Conservation (phyloP, 2,329 filamentous ascomycete species). For the Chrysoporthe cubensis region DNA sequence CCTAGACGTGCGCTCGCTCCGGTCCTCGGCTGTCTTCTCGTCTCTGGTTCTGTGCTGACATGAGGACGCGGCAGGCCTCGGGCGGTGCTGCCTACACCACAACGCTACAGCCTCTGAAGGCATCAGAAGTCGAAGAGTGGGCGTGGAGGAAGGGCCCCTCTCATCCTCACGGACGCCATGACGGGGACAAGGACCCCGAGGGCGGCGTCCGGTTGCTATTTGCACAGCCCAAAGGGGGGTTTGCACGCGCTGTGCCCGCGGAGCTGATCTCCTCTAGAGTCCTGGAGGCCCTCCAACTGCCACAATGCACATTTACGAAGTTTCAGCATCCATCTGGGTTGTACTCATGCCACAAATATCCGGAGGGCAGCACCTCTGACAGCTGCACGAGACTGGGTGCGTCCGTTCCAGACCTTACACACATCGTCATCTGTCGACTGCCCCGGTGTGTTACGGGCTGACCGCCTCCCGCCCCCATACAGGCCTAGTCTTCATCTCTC, state of each 20-base stretch:
- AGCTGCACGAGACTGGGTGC: conserved; percentile 6
- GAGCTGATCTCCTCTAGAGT: not conserved
- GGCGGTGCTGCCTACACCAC: not conserved
- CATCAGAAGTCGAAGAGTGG: conserved; percentile 7
- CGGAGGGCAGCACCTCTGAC: conserved; percentile 3
- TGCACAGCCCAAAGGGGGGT: not conserved
- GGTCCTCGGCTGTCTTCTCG: not conserved
- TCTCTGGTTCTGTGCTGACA: not conserved
- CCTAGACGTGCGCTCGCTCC: not conserved
- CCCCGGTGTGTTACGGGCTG: not conserved
- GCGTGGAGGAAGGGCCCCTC: not conserved
- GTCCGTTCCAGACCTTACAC: not conserved
- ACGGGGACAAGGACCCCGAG: not conserved
- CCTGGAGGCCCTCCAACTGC: conserved; percentile 1
- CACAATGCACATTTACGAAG: not conserved
- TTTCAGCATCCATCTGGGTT: conserved; percentile 9
- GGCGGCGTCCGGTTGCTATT: conserved; percentile 6
- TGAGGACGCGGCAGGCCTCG: not conserved
- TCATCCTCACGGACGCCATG: not conserved
- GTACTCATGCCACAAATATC: not conserved
- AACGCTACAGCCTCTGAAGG: not conserved
- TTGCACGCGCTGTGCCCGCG: not conserved
- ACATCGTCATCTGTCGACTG: not conserved
- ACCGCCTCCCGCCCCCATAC: not conserved
- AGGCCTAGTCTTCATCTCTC: not conserved